Evolutionary conservation across 2,329 filamentous ascomycete genomes (phyloP), one percentile per base, ranked within the genome.

Genomic region (Colletotrichum tabaci): DNA sequence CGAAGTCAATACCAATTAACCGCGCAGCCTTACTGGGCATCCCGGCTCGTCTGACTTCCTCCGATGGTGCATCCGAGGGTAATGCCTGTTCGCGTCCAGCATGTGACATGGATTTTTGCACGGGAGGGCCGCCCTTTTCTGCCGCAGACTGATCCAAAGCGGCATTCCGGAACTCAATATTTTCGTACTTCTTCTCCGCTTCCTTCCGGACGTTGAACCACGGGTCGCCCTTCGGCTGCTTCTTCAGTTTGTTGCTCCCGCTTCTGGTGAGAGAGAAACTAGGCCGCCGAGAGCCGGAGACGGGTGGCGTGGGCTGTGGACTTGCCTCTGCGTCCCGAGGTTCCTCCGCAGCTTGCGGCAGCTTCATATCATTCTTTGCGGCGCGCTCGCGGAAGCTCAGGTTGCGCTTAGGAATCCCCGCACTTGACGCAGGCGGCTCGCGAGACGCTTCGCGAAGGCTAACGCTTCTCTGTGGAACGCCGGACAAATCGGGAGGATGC

Each of bases 301-400:
- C 71, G 3, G 83, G 77, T 57, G 72, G 76, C 26, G 73, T 75
- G 42, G 74, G 73, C 47, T 76, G 77, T 35, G 76, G 74, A n/a
- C 74, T 74, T n/a, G 55, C 61, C 46, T 65, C 66, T n/a, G 50
- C 63, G 47, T 61, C 71, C n/a, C 56, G 58, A 35, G n/a, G 38
- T 38, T 38, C 52, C n/a, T 49, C 46, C 26, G 44, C n/a, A 38
- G 65, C 78, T 35, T 76, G 79, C 3, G 82, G 79, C 12, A 82
- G 73, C 18, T 80, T 78, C 50, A 83, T 75, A 23, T 87, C 84
- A 60, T 84, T 83, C 72, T 82, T 84, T 3, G 82, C 84, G 8
- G 89, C 84, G 63, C 88, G 86, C 74, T 91, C 89, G n/a, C 88
- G 87, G 79, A 90, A 89, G 79, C 89, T 91, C 50, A 89, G 76